Conservation (phyloP, 106 monocot genomes). For the Agapanthus africanus region DNA sequence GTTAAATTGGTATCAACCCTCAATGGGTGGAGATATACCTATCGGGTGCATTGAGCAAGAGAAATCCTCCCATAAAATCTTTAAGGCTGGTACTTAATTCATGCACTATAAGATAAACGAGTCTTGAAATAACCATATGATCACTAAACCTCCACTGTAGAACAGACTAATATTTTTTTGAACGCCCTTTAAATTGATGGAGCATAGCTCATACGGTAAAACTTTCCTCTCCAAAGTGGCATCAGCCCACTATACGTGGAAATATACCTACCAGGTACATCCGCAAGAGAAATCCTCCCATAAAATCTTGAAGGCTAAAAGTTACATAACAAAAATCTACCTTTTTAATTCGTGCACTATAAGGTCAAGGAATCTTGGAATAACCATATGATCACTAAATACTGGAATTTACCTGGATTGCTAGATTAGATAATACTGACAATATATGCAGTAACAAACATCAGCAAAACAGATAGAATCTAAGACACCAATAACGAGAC, state of each 20-base stretch:
- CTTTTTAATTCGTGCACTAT: not conserved
- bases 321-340: not conserved
- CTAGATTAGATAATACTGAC: not conserved
- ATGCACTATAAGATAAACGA: not conserved
- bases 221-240: no score
- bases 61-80: not conserved
- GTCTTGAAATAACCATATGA: no score
- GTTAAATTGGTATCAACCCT: not conserved
- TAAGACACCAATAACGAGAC: not conserved
- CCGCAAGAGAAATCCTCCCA: no score
- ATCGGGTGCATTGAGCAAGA: not conserved
- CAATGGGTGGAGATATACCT: not conserved
- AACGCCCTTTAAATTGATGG: no score
- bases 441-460: not conserved
- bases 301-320: not conserved
- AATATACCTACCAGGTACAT: no score
- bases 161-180: no score
- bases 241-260: no score
- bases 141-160: no score
- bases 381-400: not conserved
- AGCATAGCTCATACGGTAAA: no score
- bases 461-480: not conserved
- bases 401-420: not conserved
- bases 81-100: not conserved
- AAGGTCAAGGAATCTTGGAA: no score